A percentile compares a stretch with the other conserved stretches of the same genome.
Evolutionary conservation across 495 filamentous ascomycete genomes (phyloP).

Genomic region (Aspergillus panamensis): DNA sequence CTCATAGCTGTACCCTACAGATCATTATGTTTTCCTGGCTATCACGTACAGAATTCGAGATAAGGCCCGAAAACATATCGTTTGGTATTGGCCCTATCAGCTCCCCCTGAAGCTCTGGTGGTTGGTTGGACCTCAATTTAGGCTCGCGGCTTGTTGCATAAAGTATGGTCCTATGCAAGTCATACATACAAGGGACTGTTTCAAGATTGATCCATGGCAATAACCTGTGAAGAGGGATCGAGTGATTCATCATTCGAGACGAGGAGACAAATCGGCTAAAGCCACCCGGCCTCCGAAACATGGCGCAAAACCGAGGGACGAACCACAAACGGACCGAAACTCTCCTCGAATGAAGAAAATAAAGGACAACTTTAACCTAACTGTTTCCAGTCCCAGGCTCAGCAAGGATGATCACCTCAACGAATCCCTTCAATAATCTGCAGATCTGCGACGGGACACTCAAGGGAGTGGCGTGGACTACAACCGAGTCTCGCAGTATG

Average conservation of each 20-base stretch:
- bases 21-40: no score
- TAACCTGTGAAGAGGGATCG: not conserved
- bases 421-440: not conserved
- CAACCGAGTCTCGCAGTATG: not conserved
- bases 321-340: not conserved
- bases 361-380: not conserved
- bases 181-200: not conserved
- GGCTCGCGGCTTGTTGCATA: constrained; percentile 6
- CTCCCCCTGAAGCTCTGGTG: not conserved
- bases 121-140: not conserved
- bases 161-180: not conserved
- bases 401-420: not conserved
- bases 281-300: constrained; percentile 3
- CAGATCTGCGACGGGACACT: not conserved
- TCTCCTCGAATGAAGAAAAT: not conserved
- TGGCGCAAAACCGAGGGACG: constrained; percentile 1
- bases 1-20: no score
- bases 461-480: not conserved
- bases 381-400: not conserved
- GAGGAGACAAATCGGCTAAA: not conserved
- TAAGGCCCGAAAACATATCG: not conserved
- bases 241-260: not conserved
- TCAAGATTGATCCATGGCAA: not conserved
- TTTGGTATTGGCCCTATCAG: not conserved
- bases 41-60: no score